Evolutionary conservation across 139 green algal genomes (phyloP).

Genomic region (Chlamydomonas sp.): DNA sequence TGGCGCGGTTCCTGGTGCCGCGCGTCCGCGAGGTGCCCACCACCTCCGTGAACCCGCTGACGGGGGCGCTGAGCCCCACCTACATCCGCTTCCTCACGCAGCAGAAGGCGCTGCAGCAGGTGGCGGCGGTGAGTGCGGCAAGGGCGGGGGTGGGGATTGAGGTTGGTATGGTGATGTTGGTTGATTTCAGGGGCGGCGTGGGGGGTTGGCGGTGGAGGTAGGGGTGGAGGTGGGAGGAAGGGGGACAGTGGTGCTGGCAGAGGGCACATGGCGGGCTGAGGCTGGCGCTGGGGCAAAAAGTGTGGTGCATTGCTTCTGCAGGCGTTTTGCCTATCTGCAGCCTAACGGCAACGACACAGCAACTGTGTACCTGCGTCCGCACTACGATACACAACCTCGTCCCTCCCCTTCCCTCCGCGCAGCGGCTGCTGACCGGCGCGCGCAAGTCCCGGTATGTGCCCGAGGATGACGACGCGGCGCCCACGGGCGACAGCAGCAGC

Average conservation of each 20-base stretch:
- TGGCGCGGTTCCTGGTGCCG: slow-evolving; percentile 86
- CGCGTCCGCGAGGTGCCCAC: slow-evolving; percentile 75
- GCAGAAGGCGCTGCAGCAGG: slow-evolving; percentile 87
- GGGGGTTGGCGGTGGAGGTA: not conserved
- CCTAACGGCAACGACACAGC: not conserved
- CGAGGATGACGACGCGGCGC: slow-evolving; percentile 57
- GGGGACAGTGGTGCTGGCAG: no score
- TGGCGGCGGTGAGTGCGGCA: slow-evolving; percentile 61
- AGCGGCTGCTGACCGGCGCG: slow-evolving; percentile 65
- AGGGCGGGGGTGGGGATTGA: not conserved
- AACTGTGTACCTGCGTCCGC: not conserved
- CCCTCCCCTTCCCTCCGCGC: not conserved
- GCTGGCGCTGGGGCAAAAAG: no score
- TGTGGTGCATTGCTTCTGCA: no score
- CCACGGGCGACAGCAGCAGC: not conserved
- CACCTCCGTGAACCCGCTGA: slow-evolving; percentile 29
- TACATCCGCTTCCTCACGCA: slow-evolving; percentile 90
- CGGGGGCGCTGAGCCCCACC: slow-evolving; percentile 48
- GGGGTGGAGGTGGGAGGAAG: no score
- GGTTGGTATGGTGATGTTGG: not conserved
- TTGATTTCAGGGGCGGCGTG: not conserved
- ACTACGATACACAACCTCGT: not conserved
- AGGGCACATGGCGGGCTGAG: no score
- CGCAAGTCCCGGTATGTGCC: slow-evolving; percentile 80
- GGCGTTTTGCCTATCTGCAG: no score